Percentiles rank a stretch among this genome's conserved stretches.
Conservation (phyloP, 108 stramenopile genomes). For the Fistulifera pelliculosa region DNA sequence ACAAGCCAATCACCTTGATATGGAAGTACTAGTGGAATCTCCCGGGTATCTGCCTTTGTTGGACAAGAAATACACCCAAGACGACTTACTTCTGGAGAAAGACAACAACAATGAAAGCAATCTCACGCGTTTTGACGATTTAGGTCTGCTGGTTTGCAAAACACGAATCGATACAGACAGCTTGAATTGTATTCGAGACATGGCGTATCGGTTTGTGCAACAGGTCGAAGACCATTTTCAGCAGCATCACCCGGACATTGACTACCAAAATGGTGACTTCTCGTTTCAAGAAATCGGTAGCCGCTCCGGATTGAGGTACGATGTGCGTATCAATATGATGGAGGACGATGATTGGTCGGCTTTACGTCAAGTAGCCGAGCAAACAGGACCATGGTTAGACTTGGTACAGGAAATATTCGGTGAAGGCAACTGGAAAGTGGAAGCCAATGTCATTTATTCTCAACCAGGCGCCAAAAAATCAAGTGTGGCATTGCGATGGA, state of each 20-base stretch:
- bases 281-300: slow-evolving; percentile 51
- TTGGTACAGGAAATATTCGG: slow-evolving; percentile 20
- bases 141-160: too few relatives aligned
- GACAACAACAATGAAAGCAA: too few relatives aligned
- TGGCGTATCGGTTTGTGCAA: too few relatives aligned
- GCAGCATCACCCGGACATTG: slow-evolving; percentile 26
- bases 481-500: slow-evolving; percentile 64
- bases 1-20: too few relatives aligned
- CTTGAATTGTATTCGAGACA: too few relatives aligned
- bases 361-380: background rate
- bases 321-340: slow-evolving; percentile 20
- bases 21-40: too few relatives aligned
- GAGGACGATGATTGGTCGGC: too few relatives aligned
- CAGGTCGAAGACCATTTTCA: background rate
- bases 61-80: too few relatives aligned
- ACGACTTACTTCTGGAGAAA: too few relatives aligned
- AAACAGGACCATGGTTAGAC: background rate
- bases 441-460: slow-evolving; percentile 48
- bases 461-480: slow-evolving; percentile 37
- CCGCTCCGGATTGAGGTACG: slow-evolving; percentile 38
- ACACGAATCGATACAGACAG: too few relatives aligned
- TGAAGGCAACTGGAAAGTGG: slow-evolving; percentile 27
- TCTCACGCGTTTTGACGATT: too few relatives aligned
- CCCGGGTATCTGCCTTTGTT: too few relatives aligned
- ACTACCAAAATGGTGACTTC: slow-evolving; percentile 34